phyloP scores from a whole-genome alignment of 805 yeast genomes.

The Kazachstania viticola region DNA sequence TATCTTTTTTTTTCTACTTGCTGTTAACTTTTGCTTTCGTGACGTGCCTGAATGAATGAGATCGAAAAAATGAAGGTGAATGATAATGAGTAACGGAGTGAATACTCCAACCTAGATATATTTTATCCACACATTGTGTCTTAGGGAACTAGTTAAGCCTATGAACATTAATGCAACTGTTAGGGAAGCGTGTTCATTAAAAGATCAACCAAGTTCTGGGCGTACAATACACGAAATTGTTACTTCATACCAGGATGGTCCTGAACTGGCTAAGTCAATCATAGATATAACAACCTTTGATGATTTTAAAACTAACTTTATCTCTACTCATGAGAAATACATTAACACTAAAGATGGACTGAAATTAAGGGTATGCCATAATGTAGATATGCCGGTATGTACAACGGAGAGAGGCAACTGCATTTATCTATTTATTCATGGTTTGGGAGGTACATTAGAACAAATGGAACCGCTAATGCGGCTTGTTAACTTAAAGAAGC shows the following conservation, averaged over 20 bases:
- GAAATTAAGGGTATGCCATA: slow-evolving; percentile 17
- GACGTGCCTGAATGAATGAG: no score
- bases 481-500: slow-evolving; percentile 48
- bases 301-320: slow-evolving; percentile 18
- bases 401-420: not conserved
- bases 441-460: slow-evolving; percentile 80
- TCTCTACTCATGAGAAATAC: slow-evolving; percentile 8
- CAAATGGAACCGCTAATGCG: slow-evolving; percentile 67
- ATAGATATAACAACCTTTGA: slow-evolving; percentile 5
- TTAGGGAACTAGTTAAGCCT: no score
- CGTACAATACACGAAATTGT: slow-evolving; percentile 12
- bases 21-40: no score
- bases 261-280: slow-evolving; percentile 6
- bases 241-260: slow-evolving; percentile 7
- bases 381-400: no score
- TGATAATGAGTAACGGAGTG: no score
- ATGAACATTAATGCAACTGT: slow-evolving; percentile 1
- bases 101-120: no score
- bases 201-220: slow-evolving; percentile 14
- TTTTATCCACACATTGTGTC: no score
- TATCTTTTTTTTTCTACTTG: no score
- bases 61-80: no score
- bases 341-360: slow-evolving; percentile 1
- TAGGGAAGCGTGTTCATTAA: slow-evolving; percentile 7
- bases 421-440: slow-evolving; percentile 57